A percentile compares a stretch with the other conserved stretches of the same genome.
These are phyloP conservation scores for Sisymbrium altissimum DNA, from an alignment of 345 rosid genomes.

Conservation along the genomic window DNA sequence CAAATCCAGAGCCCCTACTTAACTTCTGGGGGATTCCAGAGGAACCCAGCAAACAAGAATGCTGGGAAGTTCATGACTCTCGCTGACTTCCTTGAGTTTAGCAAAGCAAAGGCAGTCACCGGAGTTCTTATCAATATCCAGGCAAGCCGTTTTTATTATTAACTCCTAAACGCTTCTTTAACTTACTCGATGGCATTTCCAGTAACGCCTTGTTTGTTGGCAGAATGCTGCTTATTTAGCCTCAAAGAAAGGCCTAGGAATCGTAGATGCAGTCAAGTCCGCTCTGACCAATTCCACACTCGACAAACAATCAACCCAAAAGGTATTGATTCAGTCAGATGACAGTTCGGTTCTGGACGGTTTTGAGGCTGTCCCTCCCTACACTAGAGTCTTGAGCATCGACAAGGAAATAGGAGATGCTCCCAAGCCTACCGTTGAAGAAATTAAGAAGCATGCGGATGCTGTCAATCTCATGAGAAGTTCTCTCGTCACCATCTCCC, in stretches of 20 bases:
- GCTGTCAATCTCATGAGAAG: constrained; percentile 49
- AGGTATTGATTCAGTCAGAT: constrained; percentile 69
- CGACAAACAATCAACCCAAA: constrained; percentile 69
- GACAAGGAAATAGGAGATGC: constrained; percentile 49
- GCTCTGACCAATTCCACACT: constrained; percentile 65
- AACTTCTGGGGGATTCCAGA: constrained; percentile 25
- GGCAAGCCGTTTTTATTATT: constrained; percentile 31
- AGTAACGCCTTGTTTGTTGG: not conserved
- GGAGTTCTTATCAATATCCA: constrained; percentile 72
- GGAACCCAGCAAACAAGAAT: constrained; percentile 68
- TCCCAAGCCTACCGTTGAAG: constrained; percentile 46
- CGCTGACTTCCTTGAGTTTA: constrained; percentile 59
- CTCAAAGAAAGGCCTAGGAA: constrained; percentile 63
- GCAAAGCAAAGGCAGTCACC: constrained; percentile 63
- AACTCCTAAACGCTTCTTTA: not conserved
- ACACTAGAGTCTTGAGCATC: constrained; percentile 53
- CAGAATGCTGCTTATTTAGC: constrained; percentile 93
- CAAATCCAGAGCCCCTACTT: constrained; percentile 60
- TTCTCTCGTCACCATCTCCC: constrained; percentile 34
- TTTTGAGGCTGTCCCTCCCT: constrained; percentile 43
- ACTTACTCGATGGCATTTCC: not conserved
- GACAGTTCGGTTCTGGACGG: constrained; percentile 65
- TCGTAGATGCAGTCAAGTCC: constrained; percentile 45
- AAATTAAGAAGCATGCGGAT: constrained; percentile 68
- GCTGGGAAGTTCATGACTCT: constrained; percentile 68